A percentile compares a stretch with the other conserved stretches of the same genome.
These are phyloP conservation scores for Eucalyptus dawsonii DNA, from an alignment of 345 rosid genomes.

Conservation along the genomic window DNA sequence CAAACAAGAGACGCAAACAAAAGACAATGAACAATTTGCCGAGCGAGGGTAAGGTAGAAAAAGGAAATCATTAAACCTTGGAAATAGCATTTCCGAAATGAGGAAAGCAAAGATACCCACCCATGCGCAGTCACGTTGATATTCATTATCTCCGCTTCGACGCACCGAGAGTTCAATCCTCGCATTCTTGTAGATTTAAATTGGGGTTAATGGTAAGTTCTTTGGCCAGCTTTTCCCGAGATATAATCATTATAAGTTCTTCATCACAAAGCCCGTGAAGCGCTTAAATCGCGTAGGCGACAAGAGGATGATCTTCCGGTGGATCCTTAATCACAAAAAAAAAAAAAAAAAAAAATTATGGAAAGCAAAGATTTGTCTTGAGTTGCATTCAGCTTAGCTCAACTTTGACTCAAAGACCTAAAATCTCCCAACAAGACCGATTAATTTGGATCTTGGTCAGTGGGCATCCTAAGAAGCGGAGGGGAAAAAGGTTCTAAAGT, in stretches of 20 bases:
- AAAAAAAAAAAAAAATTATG: no score
- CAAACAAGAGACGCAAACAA: not conserved
- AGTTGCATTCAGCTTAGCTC: not conserved
- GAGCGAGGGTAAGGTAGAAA: not conserved
- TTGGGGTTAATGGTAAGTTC: fast-evolving
- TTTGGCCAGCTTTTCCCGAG: no score
- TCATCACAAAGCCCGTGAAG: no score
- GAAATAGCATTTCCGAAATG: not conserved
- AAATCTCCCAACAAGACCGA: not conserved
- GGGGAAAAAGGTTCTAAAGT: not conserved
- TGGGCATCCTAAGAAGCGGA: not conserved
- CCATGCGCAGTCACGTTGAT: no score
- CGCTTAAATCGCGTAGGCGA: no score
- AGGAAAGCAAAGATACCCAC: no score
- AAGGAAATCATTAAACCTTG: fast-evolving
- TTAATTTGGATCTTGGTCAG: not conserved
- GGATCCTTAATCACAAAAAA: no score
- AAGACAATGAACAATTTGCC: not conserved
- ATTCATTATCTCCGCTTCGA: no score
- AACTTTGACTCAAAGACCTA: not conserved
- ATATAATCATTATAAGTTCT: no score
- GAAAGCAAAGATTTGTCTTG: not conserved
- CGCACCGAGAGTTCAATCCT: no score
- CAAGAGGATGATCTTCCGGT: fast-evolving
- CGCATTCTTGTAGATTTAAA: fast-evolving